These are phyloP conservation scores for Flueggea neowawraea DNA, from an alignment of 441 rosid species.

Conservation along the genomic window DNA sequence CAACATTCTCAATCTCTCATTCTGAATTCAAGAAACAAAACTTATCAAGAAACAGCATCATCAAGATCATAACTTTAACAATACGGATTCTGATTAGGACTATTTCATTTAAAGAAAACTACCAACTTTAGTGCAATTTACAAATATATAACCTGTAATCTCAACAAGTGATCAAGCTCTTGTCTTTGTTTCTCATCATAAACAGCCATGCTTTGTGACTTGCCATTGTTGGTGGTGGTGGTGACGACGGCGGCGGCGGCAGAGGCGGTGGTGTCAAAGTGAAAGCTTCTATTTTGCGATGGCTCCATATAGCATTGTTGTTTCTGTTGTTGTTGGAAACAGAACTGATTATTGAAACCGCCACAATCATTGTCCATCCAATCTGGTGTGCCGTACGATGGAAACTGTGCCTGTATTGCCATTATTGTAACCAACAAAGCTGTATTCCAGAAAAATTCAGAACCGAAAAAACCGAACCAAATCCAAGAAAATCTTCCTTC, in stretches of 20 bases:
- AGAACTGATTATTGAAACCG: slow-evolving; percentile 21
- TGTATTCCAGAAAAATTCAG: not conserved
- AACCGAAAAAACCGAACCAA: not conserved
- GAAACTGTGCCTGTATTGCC: slow-evolving; percentile 78
- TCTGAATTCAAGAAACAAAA: slow-evolving; percentile 30
- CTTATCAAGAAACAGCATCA: not conserved
- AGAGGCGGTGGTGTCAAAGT: slow-evolving; percentile 7
- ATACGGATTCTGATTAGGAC: no score
- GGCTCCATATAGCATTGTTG: slow-evolving; percentile 26
- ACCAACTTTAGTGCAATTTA: not conserved
- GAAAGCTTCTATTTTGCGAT: slow-evolving; percentile 24
- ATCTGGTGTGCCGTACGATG: slow-evolving; percentile 42
- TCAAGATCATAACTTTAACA: no score
- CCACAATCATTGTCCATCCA: slow-evolving; percentile 33
- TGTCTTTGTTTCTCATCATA: slow-evolving; percentile 44
- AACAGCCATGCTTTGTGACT: slow-evolving; percentile 18
- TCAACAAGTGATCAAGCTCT: slow-evolving; percentile 56
- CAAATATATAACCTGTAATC: slow-evolving; percentile 42
- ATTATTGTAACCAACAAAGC: slow-evolving; percentile 15
- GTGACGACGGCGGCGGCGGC: not conserved
- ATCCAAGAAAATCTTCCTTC: not conserved
- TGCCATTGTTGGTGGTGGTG: slow-evolving; percentile 5
- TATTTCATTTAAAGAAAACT: not conserved
- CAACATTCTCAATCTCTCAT: slow-evolving; percentile 48
- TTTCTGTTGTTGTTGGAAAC: slow-evolving; percentile 25